Base-by-base conservation (phyloP, 2,329 filamentous ascomycete genomes). In the Chaetomium sp. region DNA sequence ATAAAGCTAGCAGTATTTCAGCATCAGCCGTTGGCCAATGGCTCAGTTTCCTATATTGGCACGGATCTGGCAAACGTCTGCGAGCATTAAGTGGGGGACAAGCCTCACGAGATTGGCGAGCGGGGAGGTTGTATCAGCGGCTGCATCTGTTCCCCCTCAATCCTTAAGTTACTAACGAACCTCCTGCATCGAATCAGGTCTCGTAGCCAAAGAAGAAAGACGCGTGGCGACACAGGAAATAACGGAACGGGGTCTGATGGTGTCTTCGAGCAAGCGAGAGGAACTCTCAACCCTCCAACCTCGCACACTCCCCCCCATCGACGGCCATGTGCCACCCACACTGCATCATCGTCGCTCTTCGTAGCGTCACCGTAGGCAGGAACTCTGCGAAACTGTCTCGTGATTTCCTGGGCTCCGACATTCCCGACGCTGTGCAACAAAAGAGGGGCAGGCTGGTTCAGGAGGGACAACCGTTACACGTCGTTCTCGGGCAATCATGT, bases 41-140 rank as follows among this genome's bases (percentile, higher is more conserved):
- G 27, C 12, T 9, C 5, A 6, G 14, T 10, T 14, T 11, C 38
- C 44, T 14, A 45, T 40, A 38, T 35, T 36, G 11, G 12, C 34
- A 45, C 46, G 46, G 50, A 56, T 56, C 54, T 53, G 54, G 50
- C 4, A 53, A 42, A 34, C 19, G 11, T 41, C 41, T 14, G 12
- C 54, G 34, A 43, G 43, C 32, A 12, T 49, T 8, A 7, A n/a
- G 19, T 14, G 10, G 10, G 40, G 14, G 9, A 12, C 37, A 40
- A 37, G 12, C 6, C 48, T 41, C 42, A 35, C 45, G 36, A 59
- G 54, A 59, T 55, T 59, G 52, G 54, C 54, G 57, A 59, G 54
- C 19, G 40, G 45, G 40, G 49, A 48, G 35, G 54, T 46, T 36
- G 48, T 42, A 57, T 57, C 43, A 49, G 11, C 19, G 36, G 33